These are phyloP conservation scores for Garcia nutans DNA, from an alignment of 345 rosid genomes.

Conservation along the genomic window DNA sequence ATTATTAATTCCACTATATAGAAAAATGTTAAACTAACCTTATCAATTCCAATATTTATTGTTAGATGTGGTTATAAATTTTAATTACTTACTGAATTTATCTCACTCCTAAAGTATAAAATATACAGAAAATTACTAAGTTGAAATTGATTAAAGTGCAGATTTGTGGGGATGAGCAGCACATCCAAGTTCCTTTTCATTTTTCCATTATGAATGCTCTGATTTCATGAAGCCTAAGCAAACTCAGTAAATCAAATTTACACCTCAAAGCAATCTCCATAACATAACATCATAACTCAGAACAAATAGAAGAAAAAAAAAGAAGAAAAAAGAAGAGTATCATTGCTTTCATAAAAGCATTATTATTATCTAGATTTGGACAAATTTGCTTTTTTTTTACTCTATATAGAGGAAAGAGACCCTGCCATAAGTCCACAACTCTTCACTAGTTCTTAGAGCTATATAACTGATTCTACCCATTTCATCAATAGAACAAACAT, in stretches of 20 bases:
- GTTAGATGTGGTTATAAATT: too few relatives aligned
- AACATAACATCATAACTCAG: background rate
- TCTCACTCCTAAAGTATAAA: too few relatives aligned
- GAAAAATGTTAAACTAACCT: too few relatives aligned
- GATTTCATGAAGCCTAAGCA: conserved; percentile 16
- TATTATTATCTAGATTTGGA: conserved; percentile 22
- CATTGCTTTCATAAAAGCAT: too few relatives aligned
- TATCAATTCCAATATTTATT: too few relatives aligned
- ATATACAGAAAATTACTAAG: too few relatives aligned
- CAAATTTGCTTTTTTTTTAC: conserved; percentile 25
- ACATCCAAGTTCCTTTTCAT: background rate
- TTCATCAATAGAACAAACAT: too few relatives aligned
- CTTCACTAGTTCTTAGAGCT: conserved; percentile 22
- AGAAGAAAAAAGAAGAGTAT: too few relatives aligned
- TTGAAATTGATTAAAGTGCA: background rate
- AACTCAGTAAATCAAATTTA: conserved; percentile 4
- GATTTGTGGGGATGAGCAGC: background rate
- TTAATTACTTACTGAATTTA: too few relatives aligned
- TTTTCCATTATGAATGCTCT: background rate
- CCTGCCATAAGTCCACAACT: conserved; percentile 27
- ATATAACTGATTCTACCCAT: conserved; percentile 51
- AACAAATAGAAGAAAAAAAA: too few relatives aligned
- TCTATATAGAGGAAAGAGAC: background rate
- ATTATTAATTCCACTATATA: too few relatives aligned
- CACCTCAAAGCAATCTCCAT: conserved; percentile 28